Base-by-base conservation (phyloP, 2,329 filamentous ascomycete species). In the Leptographium flavum region DNA sequence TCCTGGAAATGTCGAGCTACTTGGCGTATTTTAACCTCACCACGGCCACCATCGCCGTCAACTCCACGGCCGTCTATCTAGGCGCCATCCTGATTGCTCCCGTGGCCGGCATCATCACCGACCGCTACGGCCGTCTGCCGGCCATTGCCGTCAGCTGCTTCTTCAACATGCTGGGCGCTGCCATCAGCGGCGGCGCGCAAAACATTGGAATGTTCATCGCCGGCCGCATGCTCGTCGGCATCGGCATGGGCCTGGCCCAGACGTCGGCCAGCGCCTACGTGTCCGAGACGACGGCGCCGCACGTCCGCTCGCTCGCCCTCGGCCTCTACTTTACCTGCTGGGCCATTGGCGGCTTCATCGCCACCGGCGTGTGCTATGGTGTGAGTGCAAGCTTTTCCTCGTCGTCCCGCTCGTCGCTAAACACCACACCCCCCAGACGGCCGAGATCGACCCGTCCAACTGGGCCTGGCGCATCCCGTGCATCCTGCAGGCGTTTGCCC, bases 1-100 rank as follows among this genome's bases (percentile, higher is more conserved):
- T 64, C 38, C 62, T 61, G 40, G 55, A 61, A n/a, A 55, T 63
- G 56, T 54, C 56, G 11, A 50, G 52, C 3, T 63, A 63, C 49
- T 44, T 42, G 3, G 49, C 52, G 13, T 63, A 62, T 46, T 63
- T 63, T 47, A 30, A 52, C 13, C 49, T 63, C n/a, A 56, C 49
- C 9, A 62, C 58, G 1, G 54, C 58, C 5, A 61, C 58, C 14
- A 57, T 51, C 17, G 55, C 57, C 7, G 46, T 62, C 30, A 61
- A 61, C 49, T 56, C 56, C 7, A 51, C 53, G 0, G 53, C 54
- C 9, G 48, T 50, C 8, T 58, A 53, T 23, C 48, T 59, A 2
- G 57, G 58, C 15, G 52, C 50, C n/a, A 53, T 53, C 28, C 42
- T 54, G 7, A 46, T 51, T 14, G 46, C 49, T 9, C 45, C 52